Conservation (phyloP, 352 stramenopile genomes). For the Pythium monospermum region DNA sequence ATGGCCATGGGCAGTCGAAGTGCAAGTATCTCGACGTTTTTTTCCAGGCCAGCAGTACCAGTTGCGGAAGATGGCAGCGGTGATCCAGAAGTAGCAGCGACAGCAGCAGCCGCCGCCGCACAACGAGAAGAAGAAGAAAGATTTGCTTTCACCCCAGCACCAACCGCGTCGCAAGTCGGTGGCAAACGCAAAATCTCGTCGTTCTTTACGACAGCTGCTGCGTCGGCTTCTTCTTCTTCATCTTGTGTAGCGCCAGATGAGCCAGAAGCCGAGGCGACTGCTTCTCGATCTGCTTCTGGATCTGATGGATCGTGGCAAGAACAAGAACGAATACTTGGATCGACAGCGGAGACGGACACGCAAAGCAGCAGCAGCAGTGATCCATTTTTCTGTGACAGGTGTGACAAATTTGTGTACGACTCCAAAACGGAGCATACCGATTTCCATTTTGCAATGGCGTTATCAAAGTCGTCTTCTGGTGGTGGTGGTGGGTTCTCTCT, state of each 20-base stretch:
- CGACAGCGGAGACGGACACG: background rate
- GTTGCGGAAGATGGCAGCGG: background rate
- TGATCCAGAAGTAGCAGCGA: background rate
- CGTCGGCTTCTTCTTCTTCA: no score
- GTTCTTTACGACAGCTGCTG: constrained; percentile 31
- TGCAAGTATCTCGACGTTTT: constrained; percentile 69
- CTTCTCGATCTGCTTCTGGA: no score
- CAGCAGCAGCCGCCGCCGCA: background rate
- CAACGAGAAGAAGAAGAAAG: no score
- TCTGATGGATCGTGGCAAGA: no score
- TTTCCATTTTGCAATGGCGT: constrained; percentile 20
- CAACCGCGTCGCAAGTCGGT: background rate
- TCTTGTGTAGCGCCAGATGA: no score
- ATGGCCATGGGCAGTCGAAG: constrained; percentile 34
- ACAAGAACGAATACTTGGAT: no score
- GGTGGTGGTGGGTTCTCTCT: no score
- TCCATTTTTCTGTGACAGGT: constrained; percentile 21
- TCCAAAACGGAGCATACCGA: constrained; percentile 16
- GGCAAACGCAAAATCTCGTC: constrained; percentile 53
- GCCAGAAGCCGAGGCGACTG: no score
- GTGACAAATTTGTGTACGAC: constrained; percentile 26
- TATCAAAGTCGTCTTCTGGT: constrained; percentile 18
- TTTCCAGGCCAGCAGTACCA: constrained; percentile 30
- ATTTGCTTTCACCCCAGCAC: background rate
- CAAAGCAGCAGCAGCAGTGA: background rate